A percentile compares a stretch with the other conserved stretches of the same genome.
Evolutionary conservation across 805 yeast genomes (phyloP).

Genomic region (Starmerella tilneyi): DNA sequence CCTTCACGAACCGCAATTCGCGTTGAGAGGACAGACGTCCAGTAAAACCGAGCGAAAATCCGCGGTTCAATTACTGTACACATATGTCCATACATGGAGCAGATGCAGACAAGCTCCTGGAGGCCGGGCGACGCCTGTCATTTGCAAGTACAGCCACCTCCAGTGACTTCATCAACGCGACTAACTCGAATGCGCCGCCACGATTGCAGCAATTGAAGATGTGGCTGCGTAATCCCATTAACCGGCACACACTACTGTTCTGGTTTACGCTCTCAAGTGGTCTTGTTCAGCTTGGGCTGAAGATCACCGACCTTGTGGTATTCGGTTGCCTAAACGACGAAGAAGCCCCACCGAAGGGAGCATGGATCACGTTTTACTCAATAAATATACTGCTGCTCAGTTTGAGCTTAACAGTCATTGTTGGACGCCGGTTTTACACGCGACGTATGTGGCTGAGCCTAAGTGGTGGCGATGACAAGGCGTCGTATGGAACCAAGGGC

Average conservation of each 20-base stretch:
- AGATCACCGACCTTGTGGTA: constrained; percentile 15
- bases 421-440: constrained; percentile 1
- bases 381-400: constrained; percentile 17
- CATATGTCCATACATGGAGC: constrained; percentile 3
- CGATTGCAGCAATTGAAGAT: constrained; percentile 13
- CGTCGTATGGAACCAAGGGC: neutral
- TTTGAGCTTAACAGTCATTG: neutral
- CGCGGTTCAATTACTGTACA: neutral
- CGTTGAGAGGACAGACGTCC: neutral
- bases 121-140: constrained; percentile 4
- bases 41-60: neutral
- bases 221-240: constrained; percentile 10
- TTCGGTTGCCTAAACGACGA: constrained; percentile 11
- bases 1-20: neutral
- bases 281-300: constrained; percentile 14
- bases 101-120: constrained; percentile 7
- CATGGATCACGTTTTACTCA: constrained; percentile 20
- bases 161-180: neutral
- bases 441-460: neutral
- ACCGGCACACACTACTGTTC: constrained; percentile 14
- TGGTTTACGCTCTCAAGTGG: constrained; percentile 16
- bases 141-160: constrained; percentile 1
- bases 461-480: neutral
- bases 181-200: constrained; percentile 8
- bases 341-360: constrained; percentile 9